Conservation (phyloP, 495 filamentous ascomycete species). For the Talaromyces adpressus region DNA sequence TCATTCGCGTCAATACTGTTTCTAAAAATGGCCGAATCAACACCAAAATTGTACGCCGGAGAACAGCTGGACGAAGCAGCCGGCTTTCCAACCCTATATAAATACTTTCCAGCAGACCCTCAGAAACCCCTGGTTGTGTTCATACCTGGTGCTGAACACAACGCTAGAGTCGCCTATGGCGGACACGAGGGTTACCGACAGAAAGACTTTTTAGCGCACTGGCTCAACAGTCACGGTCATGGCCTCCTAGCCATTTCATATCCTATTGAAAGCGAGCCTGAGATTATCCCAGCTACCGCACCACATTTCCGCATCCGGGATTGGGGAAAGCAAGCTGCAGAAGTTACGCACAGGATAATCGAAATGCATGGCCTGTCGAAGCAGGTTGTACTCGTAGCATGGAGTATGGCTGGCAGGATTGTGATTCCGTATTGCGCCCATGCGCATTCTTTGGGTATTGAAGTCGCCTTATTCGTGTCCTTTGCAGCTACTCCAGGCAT, state of each 20-base stretch:
- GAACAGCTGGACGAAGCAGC: slow-evolving; percentile 14
- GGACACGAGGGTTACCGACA: slow-evolving; percentile 13
- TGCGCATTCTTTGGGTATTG: slow-evolving; percentile 11
- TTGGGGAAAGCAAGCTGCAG: slow-evolving; percentile 19
- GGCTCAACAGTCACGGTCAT: slow-evolving; percentile 14
- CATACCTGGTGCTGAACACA: slow-evolving; percentile 16
- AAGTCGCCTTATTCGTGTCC: slow-evolving; percentile 16
- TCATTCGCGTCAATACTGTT: background rate
- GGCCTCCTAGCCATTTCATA: slow-evolving; percentile 20
- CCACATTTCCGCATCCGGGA: slow-evolving; percentile 13
- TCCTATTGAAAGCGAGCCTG: slow-evolving; percentile 15
- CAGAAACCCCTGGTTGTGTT: slow-evolving; percentile 18
- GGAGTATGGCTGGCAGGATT: slow-evolving; percentile 22
- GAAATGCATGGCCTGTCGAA: slow-evolving; percentile 7
- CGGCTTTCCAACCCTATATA: slow-evolving; percentile 16
- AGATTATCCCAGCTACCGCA: slow-evolving; percentile 12
- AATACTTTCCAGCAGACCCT: slow-evolving; percentile 12
- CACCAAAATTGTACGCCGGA: slow-evolving; percentile 13
- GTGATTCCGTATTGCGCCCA: slow-evolving; percentile 15
- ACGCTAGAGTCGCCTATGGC: slow-evolving; percentile 20
- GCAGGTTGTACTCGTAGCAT: slow-evolving; percentile 13
- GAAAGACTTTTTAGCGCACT: slow-evolving; percentile 15
- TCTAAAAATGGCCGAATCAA: background rate
- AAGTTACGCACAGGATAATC: slow-evolving; percentile 10
- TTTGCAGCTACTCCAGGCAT: slow-evolving; percentile 20